phyloP scores from a whole-genome alignment of 2,329 filamentous ascomycete species.

The Phyllosticta capitalensis region DNA sequence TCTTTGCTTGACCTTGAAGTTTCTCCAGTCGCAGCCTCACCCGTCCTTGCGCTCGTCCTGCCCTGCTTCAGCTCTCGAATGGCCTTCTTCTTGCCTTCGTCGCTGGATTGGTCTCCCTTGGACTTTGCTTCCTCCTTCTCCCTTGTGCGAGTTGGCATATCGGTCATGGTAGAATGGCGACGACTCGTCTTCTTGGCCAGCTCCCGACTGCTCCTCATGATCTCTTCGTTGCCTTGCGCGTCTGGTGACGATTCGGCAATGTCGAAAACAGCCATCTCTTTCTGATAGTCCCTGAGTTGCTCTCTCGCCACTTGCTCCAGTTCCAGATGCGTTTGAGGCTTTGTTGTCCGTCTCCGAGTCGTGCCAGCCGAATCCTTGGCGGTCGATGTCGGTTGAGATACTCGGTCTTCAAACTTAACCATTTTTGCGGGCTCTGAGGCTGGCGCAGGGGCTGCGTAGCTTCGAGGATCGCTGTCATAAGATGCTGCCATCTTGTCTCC shows the following conservation, averaged over 20 bases:
- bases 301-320: background rate
- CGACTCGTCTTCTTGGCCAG: constrained; percentile 21
- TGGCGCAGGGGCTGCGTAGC: background rate
- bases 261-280: constrained; percentile 26
- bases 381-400: constrained; percentile 23
- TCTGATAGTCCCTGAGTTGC: background rate
- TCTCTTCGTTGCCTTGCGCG: constrained; percentile 13
- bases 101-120: constrained; percentile 2
- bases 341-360: constrained; percentile 16
- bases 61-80: constrained; percentile 13
- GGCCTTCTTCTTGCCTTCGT: constrained; percentile 9
- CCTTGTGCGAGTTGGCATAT: constrained; percentile 13
- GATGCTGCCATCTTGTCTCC: constrained; percentile 21
- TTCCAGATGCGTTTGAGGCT: constrained; percentile 10
- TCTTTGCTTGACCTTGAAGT: background rate
- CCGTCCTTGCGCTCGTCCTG: background rate
- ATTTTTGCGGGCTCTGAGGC: constrained; percentile 12
- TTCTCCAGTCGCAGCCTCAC: background rate
- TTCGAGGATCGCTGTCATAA: constrained; percentile 11
- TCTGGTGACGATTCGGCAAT: constrained; percentile 22
- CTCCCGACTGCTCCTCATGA: constrained; percentile 21
- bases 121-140: background rate
- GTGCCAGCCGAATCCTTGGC: constrained; percentile 23
- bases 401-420: constrained; percentile 13
- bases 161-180: constrained; percentile 25